Evolutionary conservation across 441 rosid species (phyloP), one percentile per base, ranked within the genome.

Genomic region (Manihot esculenta): DNA sequence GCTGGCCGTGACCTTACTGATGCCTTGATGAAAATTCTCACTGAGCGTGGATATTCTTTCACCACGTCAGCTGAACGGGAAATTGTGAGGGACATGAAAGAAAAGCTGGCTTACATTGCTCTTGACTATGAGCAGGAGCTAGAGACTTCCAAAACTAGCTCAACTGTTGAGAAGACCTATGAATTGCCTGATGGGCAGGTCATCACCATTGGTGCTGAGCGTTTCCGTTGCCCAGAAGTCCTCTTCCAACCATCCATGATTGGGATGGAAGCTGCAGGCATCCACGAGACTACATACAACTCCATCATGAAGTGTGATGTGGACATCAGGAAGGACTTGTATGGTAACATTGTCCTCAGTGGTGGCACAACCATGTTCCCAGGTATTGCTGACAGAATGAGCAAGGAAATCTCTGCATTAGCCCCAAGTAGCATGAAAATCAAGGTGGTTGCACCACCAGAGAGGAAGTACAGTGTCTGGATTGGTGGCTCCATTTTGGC

Each of bases 281-380:
- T 88, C 49, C 93, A 88, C 9, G 93, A 88, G 80, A 86, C 89
- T 35, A 88, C 91, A 17, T 86, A 88, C 78, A 87, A 87, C 78
- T 87, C 92, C 74, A 87, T 87, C 76, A 88, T 88, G 92, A 88
- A 86, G 82, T 86, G 91, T 2, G 91, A 88, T 57, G 93, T 88
- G 10, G 93, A 86, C 77, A 88, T 88, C 79, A 86, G 89, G 81
- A 88, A 88, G 72, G 90, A 88, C 75, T 71, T 88, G 58, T 88
- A 88, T 17, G 88, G 90, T 33, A 88, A 88, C 84, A 88, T 86
- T 44, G 92, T 87, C 33, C 88, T 88, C 71, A 86, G 89, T 23
- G 92, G 92, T 81, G 95, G 95, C 45, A 71, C 92, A 24, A 89
- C 92, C 62, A 89, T 89, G 95, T 89, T 89, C 85, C 78, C 88